phyloP scores from a whole-genome alignment of 306 rosid genomes.

The Lathyrus oleraceus region DNA sequence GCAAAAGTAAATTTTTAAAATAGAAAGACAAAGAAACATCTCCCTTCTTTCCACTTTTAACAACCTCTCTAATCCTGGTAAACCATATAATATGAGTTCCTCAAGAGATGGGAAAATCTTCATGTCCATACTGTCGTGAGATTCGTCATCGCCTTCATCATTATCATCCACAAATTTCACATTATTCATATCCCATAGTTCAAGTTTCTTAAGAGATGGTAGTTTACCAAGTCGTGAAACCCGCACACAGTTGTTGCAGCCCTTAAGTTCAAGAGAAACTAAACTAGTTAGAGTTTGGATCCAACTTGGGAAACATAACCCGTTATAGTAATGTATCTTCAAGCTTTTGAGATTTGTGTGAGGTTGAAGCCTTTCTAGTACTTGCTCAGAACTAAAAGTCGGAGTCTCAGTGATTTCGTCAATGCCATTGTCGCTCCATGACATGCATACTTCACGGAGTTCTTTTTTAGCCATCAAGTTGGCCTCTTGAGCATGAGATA shows the following conservation, averaged over 20 bases:
- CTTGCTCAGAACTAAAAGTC: background rate
- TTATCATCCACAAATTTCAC: background rate
- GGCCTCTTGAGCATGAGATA: background rate
- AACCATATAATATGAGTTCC: rapidly evolving
- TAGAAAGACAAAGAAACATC: background rate
- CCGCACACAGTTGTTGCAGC: background rate
- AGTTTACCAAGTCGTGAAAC: constrained; percentile 10
- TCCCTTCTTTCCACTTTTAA: constrained; percentile 9
- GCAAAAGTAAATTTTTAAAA: rapidly evolving
- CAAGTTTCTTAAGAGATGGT: background rate
- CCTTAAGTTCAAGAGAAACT: background rate
- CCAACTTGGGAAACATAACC: background rate
- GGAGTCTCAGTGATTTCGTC: background rate
- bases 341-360: constrained; percentile 3
- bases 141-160: background rate
- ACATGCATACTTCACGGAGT: background rate
- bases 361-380: constrained; percentile 19
- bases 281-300: background rate
- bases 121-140: background rate
- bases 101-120: constrained; percentile 6
- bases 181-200: rapidly evolving
- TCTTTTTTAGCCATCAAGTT: background rate
- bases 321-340: background rate
- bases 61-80: background rate
- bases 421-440: background rate